Conservation (phyloP, 805 yeast species). For the Saturnispora hagleri region DNA sequence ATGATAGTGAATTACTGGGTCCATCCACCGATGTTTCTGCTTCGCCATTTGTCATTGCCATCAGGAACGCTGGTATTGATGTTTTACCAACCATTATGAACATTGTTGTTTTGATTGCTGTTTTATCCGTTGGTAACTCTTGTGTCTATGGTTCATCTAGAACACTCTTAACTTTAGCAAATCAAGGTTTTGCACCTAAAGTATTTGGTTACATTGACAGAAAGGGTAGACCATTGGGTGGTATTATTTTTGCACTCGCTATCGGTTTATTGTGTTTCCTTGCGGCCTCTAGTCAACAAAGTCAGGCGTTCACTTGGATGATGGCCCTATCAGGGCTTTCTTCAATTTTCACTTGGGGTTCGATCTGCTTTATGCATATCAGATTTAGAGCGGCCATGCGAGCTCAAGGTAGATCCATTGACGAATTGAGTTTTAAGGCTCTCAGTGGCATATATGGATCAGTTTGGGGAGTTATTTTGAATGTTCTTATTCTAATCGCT, state of each 20-base stretch:
- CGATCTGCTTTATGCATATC: slow-evolving; percentile 53
- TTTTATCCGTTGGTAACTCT: slow-evolving; percentile 62
- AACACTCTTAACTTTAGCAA: slow-evolving; percentile 51
- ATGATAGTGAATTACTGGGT: slow-evolving; percentile 39
- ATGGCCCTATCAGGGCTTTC: slow-evolving; percentile 62
- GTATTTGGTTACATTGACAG: slow-evolving; percentile 56
- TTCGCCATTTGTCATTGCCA: slow-evolving; percentile 62
- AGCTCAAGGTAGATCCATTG: slow-evolving; percentile 50
- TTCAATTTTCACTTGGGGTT: slow-evolving; percentile 65
- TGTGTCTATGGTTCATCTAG: slow-evolving; percentile 60
- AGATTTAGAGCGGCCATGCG: slow-evolving; percentile 56
- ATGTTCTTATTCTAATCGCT: slow-evolving; percentile 48
- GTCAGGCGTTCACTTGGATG: slow-evolving; percentile 59
- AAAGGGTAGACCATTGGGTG: slow-evolving; percentile 63
- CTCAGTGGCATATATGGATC: slow-evolving; percentile 61
- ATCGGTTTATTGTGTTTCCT: slow-evolving; percentile 52
- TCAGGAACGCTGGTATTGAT: slow-evolving; percentile 46
- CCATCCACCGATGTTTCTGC: slow-evolving; percentile 41
- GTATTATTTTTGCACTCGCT: slow-evolving; percentile 39
- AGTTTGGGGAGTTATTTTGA: slow-evolving; percentile 44
- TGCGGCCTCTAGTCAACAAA: slow-evolving; percentile 43
- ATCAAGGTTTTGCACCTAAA: slow-evolving; percentile 53
- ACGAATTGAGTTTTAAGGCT: slow-evolving; percentile 55
- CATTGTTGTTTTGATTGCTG: slow-evolving; percentile 57
- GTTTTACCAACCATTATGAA: slow-evolving; percentile 59